phyloP scores from a whole-genome alignment of 2,329 filamentous ascomycete genomes.

The Sporothrix globosa region DNA sequence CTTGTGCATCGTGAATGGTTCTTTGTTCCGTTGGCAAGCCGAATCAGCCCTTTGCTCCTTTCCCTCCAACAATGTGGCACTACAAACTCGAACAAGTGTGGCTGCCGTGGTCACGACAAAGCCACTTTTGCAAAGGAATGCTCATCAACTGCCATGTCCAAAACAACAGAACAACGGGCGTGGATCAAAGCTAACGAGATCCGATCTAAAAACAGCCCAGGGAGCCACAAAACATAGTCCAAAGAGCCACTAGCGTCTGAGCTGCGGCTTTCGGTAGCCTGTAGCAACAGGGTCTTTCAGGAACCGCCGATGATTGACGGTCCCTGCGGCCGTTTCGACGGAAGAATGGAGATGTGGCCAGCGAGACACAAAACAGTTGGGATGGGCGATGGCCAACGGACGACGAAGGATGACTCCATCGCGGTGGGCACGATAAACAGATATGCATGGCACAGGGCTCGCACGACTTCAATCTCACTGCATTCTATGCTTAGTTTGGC shows the following conservation, averaged over 20 bases:
- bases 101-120: not conserved
- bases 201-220: constrained; percentile 20
- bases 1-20: not conserved
- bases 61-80: not conserved
- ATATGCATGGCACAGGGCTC: constrained; percentile 9
- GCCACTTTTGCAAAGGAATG: constrained; percentile 14
- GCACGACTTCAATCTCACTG: constrained; percentile 4
- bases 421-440: not conserved
- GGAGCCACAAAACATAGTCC: constrained; percentile 1
- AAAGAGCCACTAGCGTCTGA: constrained; percentile 8
- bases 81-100: no score
- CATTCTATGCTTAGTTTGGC: not conserved
- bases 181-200: constrained; percentile 2
- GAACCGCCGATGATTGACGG: constrained; percentile 2
- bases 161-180: not conserved
- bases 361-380: not conserved
- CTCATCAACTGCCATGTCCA: not conserved
- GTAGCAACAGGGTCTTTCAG: constrained; percentile 23
- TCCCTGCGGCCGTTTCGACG: not conserved
- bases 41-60: not conserved
- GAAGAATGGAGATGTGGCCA: constrained; percentile 10
- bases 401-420: constrained; percentile 3
- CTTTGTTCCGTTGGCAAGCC: not conserved
- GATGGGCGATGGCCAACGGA: constrained; percentile 1
- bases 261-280: constrained; percentile 15